These are phyloP conservation scores for Microbotryum scabiosae DNA, from an alignment of 1,284 basidiomycete species.

Conservation along the genomic window DNA sequence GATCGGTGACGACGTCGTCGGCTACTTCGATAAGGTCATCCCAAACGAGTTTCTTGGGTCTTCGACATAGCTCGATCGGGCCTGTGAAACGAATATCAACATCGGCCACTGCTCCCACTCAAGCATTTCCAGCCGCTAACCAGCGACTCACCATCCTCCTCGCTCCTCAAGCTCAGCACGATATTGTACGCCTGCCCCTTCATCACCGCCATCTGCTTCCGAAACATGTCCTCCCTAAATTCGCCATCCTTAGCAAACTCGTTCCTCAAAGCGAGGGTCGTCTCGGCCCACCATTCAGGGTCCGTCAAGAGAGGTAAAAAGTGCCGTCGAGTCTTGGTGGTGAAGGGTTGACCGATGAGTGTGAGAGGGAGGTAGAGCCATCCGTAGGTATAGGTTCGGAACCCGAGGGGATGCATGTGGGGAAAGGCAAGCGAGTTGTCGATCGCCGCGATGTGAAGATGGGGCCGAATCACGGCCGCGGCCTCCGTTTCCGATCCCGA, in stretches of 20 bases:
- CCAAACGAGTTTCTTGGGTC: constrained; percentile 69
- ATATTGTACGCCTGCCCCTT: constrained; percentile 90
- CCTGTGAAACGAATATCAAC: constrained; percentile 43
- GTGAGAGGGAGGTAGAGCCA: constrained; percentile 84
- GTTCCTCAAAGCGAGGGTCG: constrained; percentile 63
- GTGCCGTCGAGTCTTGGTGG: constrained; percentile 66
- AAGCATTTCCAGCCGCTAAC: background rate
- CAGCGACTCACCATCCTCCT: constrained; percentile 46
- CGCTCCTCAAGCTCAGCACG: constrained; percentile 66
- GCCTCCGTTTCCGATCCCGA: background rate
- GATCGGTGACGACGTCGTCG: constrained; percentile 50
- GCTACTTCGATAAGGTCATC: constrained; percentile 71
- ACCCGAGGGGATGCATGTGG: constrained; percentile 62
- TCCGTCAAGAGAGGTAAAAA: constrained; percentile 73
- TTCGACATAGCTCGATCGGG: constrained; percentile 70
- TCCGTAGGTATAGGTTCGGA: constrained; percentile 83
- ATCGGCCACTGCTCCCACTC: background rate
- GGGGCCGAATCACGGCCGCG: constrained; percentile 37
- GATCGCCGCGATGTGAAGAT: constrained; percentile 68
- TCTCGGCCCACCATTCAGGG: constrained; percentile 83
- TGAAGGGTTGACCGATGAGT: constrained; percentile 71
- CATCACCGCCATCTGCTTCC: constrained; percentile 78
- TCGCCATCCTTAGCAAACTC: constrained; percentile 59
- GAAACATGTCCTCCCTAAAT: constrained; percentile 40
- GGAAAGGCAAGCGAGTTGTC: constrained; percentile 87